Evolutionary conservation across 176 grass and related monocot species (phyloP), one percentile per base, ranked within the genome.

Genomic region (Carex scoparia): DNA sequence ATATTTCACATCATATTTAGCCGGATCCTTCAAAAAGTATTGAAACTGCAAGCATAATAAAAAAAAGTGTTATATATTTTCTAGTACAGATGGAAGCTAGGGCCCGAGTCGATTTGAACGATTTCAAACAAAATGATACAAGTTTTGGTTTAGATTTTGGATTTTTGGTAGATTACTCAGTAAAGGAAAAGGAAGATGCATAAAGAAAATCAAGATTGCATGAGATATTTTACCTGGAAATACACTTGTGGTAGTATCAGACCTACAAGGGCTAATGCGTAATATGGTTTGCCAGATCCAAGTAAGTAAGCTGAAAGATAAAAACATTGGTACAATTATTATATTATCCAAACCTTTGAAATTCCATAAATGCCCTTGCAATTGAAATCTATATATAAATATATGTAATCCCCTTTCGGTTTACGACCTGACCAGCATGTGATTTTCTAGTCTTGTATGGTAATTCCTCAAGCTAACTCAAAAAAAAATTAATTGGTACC

Each of bases 1-100:
- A 79, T 91, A 91, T 82, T 88, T 88, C 37, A 91, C 89, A 61
- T 91, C 86, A 54, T 91, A 80, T 78, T 91, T 91, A 32, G 88
- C 35, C 16, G 89, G 89, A 59, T 91, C 89, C 79, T 88, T 88
- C 68, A 91, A 79, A 38, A 91, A 91, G 40, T 86, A 91, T 62
- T 91, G 86, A 60, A 91, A 88, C 89, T 91, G 86, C 79, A 84
- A 69, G 70, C 42, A 57, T 27, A 88, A 70, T 28, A 40, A 56
- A 62, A 54, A 67, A n/a, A 35, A 35, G 1, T 1, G 33, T 35
- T 35, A 35, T 69, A 49, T 44, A 44, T 69, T 63, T 63, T 79
- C 49, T 23, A 23, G 23, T 23, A 23, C 23, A 23, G 0, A 23
- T 23, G 23, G 23, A 23, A 23, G 23, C 23, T 23, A 23, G 23